These are phyloP conservation scores for Vaccinium vitisidaea DNA, from an alignment of 148 eudicot species.

Conservation along the genomic window DNA sequence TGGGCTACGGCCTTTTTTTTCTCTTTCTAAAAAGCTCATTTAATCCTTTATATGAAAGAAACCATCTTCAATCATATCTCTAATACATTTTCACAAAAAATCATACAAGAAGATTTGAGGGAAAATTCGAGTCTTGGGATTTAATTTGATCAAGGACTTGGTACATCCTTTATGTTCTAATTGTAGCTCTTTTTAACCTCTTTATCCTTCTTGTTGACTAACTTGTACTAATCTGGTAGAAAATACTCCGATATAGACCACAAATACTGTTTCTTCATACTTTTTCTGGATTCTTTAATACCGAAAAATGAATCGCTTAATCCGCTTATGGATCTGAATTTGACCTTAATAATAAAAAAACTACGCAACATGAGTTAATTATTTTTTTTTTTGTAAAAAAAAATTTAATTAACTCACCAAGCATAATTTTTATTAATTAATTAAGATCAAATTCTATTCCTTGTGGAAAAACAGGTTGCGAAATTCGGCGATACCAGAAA, in stretches of 20 bases:
- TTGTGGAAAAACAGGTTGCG: constrained; percentile 26
- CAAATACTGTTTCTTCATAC: background rate
- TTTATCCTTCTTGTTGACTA: no score
- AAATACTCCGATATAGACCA: background rate
- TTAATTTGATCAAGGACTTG: background rate
- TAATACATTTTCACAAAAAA: no score
- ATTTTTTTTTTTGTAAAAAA: background rate
- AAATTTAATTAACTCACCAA: no score
- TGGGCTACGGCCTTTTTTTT: no score
- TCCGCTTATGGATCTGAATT: background rate
- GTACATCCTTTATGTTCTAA: background rate
- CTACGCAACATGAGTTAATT: no score
- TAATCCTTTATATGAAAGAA: background rate
- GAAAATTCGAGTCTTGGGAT: background rate
- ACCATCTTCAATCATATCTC: no score
- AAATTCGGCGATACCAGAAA: constrained; percentile 31
- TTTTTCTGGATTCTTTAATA: background rate
- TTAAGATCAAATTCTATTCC: background rate
- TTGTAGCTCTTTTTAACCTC: background rate
- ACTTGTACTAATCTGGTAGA: no score
- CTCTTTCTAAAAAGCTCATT: background rate
- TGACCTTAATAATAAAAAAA: background rate
- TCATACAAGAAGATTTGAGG: background rate
- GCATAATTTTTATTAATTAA: no score
- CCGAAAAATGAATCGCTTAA: no score